Conservation (phyloP, 208 protist genomes). For the Crithidia acanthocephali region DNA sequence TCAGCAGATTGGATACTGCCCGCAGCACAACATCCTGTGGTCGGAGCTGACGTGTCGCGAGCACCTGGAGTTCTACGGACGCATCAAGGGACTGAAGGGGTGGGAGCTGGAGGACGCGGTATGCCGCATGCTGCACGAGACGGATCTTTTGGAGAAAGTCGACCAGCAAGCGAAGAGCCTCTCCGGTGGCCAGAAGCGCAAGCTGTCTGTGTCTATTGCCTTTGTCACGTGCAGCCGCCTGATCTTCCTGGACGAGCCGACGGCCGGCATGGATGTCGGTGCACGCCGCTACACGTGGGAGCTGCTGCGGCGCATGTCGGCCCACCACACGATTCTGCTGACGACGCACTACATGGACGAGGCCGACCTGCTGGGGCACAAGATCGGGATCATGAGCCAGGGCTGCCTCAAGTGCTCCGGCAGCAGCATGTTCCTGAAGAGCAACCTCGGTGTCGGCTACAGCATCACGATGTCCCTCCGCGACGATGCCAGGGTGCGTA, state of each 20-base stretch:
- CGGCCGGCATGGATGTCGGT: slow-evolving; percentile 85
- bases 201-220: slow-evolving; percentile 82
- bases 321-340: slow-evolving; percentile 63
- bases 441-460: slow-evolving; percentile 59
- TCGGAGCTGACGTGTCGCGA: slow-evolving; percentile 86
- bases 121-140: slow-evolving; percentile 35
- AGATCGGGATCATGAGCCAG: slow-evolving; percentile 89
- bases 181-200: slow-evolving; percentile 89
- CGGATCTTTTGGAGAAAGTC: slow-evolving; percentile 58
- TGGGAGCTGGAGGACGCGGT: slow-evolving; percentile 35
- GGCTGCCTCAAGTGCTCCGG: slow-evolving; percentile 69
- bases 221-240: slow-evolving; percentile 80
- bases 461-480: slow-evolving; percentile 34
- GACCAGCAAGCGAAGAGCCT: slow-evolving; percentile 36
- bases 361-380: slow-evolving; percentile 93
- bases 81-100: slow-evolving; percentile 82
- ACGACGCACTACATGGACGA: slow-evolving; percentile 98
- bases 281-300: slow-evolving; percentile 85
- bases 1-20: slow-evolving; percentile 91
- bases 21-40: slow-evolving; percentile 95
- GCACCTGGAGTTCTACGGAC: slow-evolving; percentile 90
- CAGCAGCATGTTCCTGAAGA: slow-evolving; percentile 68
- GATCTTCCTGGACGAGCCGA: slow-evolving; percentile 91
- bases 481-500: slow-evolving; percentile 5
- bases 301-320: slow-evolving; percentile 54